These are phyloP conservation scores for Fusarium liriodendri DNA, from an alignment of 2,329 filamentous ascomycete species.

Conservation along the genomic window DNA sequence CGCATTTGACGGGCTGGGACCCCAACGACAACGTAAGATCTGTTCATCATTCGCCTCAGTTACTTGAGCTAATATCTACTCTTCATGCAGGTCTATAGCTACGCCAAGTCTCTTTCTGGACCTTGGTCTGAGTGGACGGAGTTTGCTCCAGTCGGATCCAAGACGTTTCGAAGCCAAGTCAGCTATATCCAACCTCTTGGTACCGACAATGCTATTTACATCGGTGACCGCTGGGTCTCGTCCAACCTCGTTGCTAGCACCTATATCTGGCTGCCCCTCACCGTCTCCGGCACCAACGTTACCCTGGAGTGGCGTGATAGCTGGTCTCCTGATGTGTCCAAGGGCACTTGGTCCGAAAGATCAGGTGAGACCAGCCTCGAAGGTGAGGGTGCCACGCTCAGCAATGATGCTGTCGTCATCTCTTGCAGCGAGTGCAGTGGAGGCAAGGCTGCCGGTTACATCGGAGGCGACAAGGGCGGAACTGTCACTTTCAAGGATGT, in stretches of 20 bases:
- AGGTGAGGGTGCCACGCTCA: slow-evolving; percentile 60
- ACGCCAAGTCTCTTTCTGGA: slow-evolving; percentile 65
- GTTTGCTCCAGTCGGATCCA: slow-evolving; percentile 66
- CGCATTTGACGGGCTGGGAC: slow-evolving; percentile 66
- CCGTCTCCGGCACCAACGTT: slow-evolving; percentile 63
- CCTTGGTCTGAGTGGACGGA: slow-evolving; percentile 71
- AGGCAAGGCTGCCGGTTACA: slow-evolving; percentile 62
- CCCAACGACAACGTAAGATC: slow-evolving; percentile 69
- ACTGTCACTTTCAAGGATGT: slow-evolving; percentile 61
- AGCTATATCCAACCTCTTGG: slow-evolving; percentile 65
- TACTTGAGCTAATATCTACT: too few relatives aligned
- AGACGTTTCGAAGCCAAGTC: slow-evolving; percentile 71
- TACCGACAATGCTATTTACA: slow-evolving; percentile 63
- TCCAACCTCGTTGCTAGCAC: slow-evolving; percentile 69
- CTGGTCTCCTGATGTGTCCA: slow-evolving; percentile 61
- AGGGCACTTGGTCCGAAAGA: slow-evolving; percentile 57
- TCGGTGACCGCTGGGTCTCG: slow-evolving; percentile 75
- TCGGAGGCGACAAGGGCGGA: slow-evolving; percentile 61
- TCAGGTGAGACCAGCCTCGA: slow-evolving; percentile 62
- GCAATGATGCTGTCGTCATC: slow-evolving; percentile 57
- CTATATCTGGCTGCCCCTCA: slow-evolving; percentile 73
- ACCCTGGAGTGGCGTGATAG: slow-evolving; percentile 63
- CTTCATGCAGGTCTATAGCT: slow-evolving; percentile 59
- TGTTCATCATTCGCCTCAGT: neutral
- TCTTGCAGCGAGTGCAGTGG: slow-evolving; percentile 65